A percentile compares a stretch with the other conserved stretches of the same genome.
phyloP scores from a whole-genome alignment of 83 land plant species.

The Larix sibirica region DNA sequence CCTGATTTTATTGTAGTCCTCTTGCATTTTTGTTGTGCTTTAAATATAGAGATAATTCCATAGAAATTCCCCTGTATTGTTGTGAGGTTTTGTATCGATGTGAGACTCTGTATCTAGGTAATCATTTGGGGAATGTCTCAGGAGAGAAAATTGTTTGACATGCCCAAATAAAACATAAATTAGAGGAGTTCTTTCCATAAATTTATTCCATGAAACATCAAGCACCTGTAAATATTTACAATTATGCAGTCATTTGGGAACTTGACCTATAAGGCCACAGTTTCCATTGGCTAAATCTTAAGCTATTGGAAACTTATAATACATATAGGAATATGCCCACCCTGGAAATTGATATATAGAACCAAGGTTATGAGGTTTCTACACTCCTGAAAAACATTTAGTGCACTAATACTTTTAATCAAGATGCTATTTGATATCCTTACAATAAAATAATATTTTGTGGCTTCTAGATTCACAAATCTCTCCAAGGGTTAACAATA shows the following conservation, averaged over 20 bases:
- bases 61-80: constrained; percentile 11
- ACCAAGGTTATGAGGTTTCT: constrained; percentile 42
- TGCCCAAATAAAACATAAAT: constrained; percentile 57
- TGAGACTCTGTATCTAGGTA: constrained; percentile 31
- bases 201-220: constrained; percentile 68
- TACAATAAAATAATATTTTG: no score
- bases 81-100: constrained; percentile 9
- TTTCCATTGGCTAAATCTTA: constrained; percentile 48
- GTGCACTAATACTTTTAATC: constrained; percentile 30
- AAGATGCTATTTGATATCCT: constrained; percentile 34
- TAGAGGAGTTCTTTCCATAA: constrained; percentile 45
- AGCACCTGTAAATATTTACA: constrained; percentile 47
- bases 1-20: constrained; percentile 56
- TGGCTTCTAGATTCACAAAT: no score
- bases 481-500: no score
- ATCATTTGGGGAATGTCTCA: constrained; percentile 46
- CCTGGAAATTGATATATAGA: constrained; percentile 44
- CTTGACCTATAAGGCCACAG: constrained; percentile 33
- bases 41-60: constrained; percentile 37
- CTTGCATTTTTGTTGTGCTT: constrained; percentile 46
- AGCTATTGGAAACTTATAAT: constrained; percentile 38
- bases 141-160: constrained; percentile 59
- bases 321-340: constrained; percentile 33
- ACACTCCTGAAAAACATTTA: constrained; percentile 37
- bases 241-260: constrained; percentile 46